Evolutionary conservation across 768 basidiomycete species (phyloP), one percentile per base, ranked within the genome.

Genomic region (Amanita subjunquillea): DNA sequence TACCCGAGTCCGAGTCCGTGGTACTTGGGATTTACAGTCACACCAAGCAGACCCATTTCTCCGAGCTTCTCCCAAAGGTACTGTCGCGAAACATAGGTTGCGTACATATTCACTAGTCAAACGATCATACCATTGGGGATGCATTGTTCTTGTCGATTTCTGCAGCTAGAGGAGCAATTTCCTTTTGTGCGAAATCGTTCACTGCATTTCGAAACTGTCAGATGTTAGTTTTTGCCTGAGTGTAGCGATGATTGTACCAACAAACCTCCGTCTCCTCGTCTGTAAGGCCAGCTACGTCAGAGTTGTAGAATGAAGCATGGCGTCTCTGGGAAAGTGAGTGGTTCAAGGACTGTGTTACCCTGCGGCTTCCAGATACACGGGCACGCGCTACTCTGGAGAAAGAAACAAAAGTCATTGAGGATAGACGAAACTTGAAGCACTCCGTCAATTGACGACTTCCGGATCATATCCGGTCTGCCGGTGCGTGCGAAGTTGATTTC

Each of bases 51-150:
- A 8, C 94, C 94, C 93, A 98, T 95, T 20, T 79, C 76, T 4
- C 93, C 91, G 43, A 97, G 74, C 67, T 91, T 91, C 63, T 85
- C 80, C 85, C 91, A 92, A 38, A 95, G 70, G 63, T 88, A 82
- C 88, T 92, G 60, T 15, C 57, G 49, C 6, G 48, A 37, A 29
- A 46, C 34, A 44, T 51, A 17, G 30, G 20, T 17, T 40, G 56
- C 20, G 44, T 43, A 41, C 46, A 47, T 42, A 55, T 49, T n/a
- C 49, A 17, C 12, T 20, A 40, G 38, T 17, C 47, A 7, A 27
- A 34, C 15, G 39, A 6, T 55, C 79, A 57, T 61, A 91, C 90
- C 54, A 67, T 59, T 17, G 93, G 93, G 58, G 87, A 89, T 48
- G 72, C 83, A 67, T 96, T 95, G 25, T 77, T 83, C 67, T 75